Base-by-base conservation (phyloP, 1,284 basidiomycete genomes). In the Marasmius sp. region DNA sequence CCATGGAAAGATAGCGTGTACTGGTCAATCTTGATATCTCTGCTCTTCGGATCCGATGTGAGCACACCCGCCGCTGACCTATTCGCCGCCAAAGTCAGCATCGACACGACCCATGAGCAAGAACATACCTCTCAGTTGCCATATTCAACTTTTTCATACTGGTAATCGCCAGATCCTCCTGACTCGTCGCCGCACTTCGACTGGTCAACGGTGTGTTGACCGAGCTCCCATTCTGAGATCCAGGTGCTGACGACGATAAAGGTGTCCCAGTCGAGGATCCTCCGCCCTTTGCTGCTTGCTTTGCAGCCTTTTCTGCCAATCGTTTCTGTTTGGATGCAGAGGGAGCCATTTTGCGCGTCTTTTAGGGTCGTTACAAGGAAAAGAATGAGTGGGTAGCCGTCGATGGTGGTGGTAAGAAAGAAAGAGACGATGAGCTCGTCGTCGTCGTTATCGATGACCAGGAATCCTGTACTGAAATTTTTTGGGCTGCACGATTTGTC, bases 1-100 rank as follows among this genome's bases (percentile, higher is more conserved):
- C 97, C 97, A 74, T 99, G 97, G 87, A 98, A 99, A 3, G 95
- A 98, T 60, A 99, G 87, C 5, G 95, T 97, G 77, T 90, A 99
- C 57, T 90, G 86, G 74, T 98, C 95, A 69, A 99, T 97, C 81
- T 98, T 98, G 84, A 99, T 92, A 81, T 99, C 97, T 66, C 97
- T 90, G 61, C 89, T 86, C 78, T 98, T 95, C 61, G 84, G 77
- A 80, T 99, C 97, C 52, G 95, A 98, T 54, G 93, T 90, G 47
- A 99, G 84, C 20, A 98, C 96, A 71, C 97, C 97, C 48, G 91
- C 84, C 2, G 93, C 92, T 33, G 27, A 36, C 37, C 52, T 54
- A 67, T 91, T 93, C 85, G 92, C 92, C 68, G 37, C 70, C 38
- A 14, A 18, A 55, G 34, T 58, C 41, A 64, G 62, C 20, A 60